phyloP scores from a whole-genome alignment of 202 grass and related monocot genomes.

The Digitaria exilis region DNA sequence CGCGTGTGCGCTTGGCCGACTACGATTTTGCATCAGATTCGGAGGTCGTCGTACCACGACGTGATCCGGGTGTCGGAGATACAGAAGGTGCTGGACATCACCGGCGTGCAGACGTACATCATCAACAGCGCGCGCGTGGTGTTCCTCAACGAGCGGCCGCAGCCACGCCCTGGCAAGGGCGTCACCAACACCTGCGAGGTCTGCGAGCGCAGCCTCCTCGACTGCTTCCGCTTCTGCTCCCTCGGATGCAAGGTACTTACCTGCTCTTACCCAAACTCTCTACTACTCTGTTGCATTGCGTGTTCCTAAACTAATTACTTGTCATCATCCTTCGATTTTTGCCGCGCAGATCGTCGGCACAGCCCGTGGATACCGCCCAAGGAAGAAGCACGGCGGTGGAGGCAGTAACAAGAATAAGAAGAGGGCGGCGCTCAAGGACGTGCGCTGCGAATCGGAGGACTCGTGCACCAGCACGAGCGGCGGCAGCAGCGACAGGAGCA shows the following conservation, averaged over 20 bases:
- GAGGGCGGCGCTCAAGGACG: constrained; percentile 26
- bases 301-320: background rate
- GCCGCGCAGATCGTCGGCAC: constrained; percentile 59
- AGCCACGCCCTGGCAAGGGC: constrained; percentile 78
- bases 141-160: constrained; percentile 91
- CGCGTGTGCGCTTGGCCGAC: background rate
- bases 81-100: constrained; percentile 86
- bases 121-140: constrained; percentile 96
- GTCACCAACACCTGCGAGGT: constrained; percentile 81
- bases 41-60: constrained; percentile 96
- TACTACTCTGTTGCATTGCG: constrained; percentile 18
- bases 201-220: constrained; percentile 82
- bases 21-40: constrained; percentile 65
- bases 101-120: constrained; percentile 87
- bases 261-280: background rate
- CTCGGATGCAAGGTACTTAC: constrained; percentile 85
- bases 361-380: constrained; percentile 37
- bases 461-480: constrained; percentile 66
- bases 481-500: constrained; percentile 72
- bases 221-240: constrained; percentile 91
- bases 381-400: constrained; percentile 21
- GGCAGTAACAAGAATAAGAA: constrained; percentile 29
- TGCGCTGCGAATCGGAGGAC: constrained; percentile 55
- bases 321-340: background rate
- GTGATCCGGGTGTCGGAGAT: constrained; percentile 91